Evolutionary conservation across 2,329 filamentous ascomycete species (phyloP).

Genomic region (Paecilomyces niveus): DNA sequence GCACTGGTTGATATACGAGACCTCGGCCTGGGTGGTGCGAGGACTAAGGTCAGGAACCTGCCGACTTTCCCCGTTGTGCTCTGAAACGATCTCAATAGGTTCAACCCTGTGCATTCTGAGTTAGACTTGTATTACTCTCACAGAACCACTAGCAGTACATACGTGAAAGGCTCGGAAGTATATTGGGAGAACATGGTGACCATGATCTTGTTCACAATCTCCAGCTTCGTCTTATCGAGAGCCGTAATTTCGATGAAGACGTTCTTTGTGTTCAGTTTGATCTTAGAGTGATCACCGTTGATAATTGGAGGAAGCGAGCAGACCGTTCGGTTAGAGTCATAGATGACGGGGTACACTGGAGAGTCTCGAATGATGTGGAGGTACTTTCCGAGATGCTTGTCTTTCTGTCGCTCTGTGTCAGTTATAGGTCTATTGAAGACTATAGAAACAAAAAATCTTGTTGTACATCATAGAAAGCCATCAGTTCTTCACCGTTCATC

Average conservation of each 20-base stretch:
- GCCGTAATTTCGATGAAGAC: constrained; percentile 97
- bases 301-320: constrained; percentile 96
- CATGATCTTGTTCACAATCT: constrained; percentile 92
- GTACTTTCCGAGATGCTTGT: constrained; percentile 84
- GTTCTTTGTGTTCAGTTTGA: constrained; percentile 82
- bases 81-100: constrained; percentile 83
- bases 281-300: constrained; percentile 96
- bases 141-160: constrained; percentile 13
- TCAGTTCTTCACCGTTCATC: constrained; percentile 82
- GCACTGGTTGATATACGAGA: constrained; percentile 90
- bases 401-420: constrained; percentile 51
- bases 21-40: constrained; percentile 69
- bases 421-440: constrained; percentile 6
- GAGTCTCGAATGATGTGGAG: constrained; percentile 92
- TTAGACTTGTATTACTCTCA: background rate
- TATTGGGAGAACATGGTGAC: constrained; percentile 96
- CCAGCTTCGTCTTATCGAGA: constrained; percentile 90
- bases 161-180: constrained; percentile 77
- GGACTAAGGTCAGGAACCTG: constrained; percentile 75
- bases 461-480: constrained; percentile 75
- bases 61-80: constrained; percentile 79
- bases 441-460: background rate
- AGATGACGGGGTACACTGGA: constrained; percentile 91
- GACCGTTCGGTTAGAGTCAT: constrained; percentile 77
- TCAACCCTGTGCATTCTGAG: constrained; percentile 52